Evolutionary conservation across 768 basidiomycete species (phyloP).

Genomic region (Lactifluus pinguis): DNA sequence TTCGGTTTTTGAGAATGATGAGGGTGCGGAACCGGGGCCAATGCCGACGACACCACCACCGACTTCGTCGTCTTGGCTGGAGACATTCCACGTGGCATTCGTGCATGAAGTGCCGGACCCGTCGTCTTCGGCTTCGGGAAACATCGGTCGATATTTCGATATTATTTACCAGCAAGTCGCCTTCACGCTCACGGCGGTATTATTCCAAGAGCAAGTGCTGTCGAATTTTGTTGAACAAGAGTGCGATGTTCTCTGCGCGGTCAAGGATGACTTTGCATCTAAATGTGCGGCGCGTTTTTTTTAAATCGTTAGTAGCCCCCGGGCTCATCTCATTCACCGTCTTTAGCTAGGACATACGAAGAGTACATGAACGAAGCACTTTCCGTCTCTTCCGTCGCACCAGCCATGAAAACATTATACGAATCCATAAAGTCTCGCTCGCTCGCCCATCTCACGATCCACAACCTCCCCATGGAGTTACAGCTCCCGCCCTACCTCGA

Average conservation of each 20-base stretch:
- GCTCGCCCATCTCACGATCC: conserved; percentile 71
- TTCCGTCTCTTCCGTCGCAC: conserved; percentile 58
- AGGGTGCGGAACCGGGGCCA: no score
- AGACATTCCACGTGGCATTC: conserved; percentile 78
- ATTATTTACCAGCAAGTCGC: conserved; percentile 83
- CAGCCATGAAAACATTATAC: conserved; percentile 72
- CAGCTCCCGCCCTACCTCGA: conserved; percentile 81
- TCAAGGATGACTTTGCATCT: conserved; percentile 62
- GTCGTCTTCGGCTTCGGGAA: conserved; percentile 71
- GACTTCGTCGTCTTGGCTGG: conserved; percentile 42
- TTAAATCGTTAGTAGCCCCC: no score
- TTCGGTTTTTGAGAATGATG: not conserved
- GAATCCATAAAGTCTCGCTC: conserved; percentile 67
- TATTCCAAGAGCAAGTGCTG: conserved; percentile 85
- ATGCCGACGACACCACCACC: not conserved
- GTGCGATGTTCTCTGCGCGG: conserved; percentile 56
- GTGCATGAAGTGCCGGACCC: conserved; percentile 88
- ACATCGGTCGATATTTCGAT: conserved; percentile 72
- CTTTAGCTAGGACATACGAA: conserved; percentile 49
- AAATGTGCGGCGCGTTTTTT: conserved; percentile 38
- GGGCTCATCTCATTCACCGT: not conserved
- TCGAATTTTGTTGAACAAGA: conserved; percentile 81
- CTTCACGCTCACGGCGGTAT: conserved; percentile 83
- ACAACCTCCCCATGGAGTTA: conserved; percentile 72
- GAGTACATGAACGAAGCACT: conserved; percentile 51